Conservation (phyloP, 2,329 filamentous ascomycete species). For the Cryphonectria naterciae region DNA sequence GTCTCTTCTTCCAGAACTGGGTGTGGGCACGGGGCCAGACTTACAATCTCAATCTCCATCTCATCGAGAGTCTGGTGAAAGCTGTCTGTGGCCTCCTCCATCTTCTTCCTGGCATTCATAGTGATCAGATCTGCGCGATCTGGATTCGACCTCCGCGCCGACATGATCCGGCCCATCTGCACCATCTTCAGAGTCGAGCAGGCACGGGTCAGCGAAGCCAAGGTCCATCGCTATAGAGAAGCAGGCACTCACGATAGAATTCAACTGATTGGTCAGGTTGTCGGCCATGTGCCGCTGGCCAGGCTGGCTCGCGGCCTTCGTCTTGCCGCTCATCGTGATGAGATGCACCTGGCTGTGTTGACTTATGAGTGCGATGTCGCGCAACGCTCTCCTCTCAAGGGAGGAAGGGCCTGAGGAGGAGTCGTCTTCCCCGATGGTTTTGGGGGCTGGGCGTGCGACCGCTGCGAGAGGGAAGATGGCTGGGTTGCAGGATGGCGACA, state of each 20-base stretch:
- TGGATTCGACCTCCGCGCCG: slow-evolving; percentile 14
- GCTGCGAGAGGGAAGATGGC: background rate
- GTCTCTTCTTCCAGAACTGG: background rate
- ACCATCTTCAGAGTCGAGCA: slow-evolving; percentile 20
- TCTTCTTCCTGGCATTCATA: slow-evolving; percentile 26
- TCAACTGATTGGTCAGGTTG: slow-evolving; percentile 26
- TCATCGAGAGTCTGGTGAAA: slow-evolving; percentile 30
- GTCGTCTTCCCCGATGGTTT: background rate
- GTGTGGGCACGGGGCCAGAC: background rate
- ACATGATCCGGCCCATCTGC: slow-evolving; percentile 28
- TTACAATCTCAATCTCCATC: slow-evolving; percentile 29
- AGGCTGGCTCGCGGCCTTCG: slow-evolving; percentile 4
- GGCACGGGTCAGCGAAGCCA: slow-evolving; percentile 14
- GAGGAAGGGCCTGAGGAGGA: background rate
- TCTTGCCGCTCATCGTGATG: slow-evolving; percentile 11
- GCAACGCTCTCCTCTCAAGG: background rate
- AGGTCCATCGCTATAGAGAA: background rate
- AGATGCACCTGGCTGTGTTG: background rate
- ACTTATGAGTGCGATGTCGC: background rate
- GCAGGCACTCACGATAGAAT: slow-evolving; percentile 24
- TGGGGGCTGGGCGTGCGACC: background rate
- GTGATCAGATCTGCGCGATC: slow-evolving; percentile 24
- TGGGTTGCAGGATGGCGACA: background rate
- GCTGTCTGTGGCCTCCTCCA: slow-evolving; percentile 24
- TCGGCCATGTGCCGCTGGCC: slow-evolving; percentile 26